Evolutionary conservation across 129 eudicot species (phyloP).

Genomic region (Apium graveolens): DNA sequence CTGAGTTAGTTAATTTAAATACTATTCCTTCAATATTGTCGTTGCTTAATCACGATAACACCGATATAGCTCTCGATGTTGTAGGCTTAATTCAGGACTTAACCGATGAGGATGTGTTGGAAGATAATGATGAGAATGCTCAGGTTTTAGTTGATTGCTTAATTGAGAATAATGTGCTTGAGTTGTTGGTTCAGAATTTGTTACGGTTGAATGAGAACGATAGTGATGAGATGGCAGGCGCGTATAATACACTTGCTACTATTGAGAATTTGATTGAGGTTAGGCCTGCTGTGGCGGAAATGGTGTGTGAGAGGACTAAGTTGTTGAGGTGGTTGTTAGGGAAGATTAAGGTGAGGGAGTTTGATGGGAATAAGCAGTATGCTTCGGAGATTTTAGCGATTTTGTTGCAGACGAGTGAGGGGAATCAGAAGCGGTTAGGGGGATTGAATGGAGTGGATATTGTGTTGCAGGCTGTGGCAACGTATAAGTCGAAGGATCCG

Average conservation of each 20-base stretch:
- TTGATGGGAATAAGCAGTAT: constrained; percentile 91
- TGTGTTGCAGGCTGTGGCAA: constrained; percentile 88
- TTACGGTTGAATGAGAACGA: constrained; percentile 53
- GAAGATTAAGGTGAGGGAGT: constrained; percentile 78
- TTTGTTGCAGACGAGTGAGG: constrained; percentile 74
- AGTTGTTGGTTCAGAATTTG: constrained; percentile 67
- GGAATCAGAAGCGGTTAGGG: constrained; percentile 88
- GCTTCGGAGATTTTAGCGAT: constrained; percentile 93
- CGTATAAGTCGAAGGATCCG: constrained; percentile 89
- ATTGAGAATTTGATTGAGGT: constrained; percentile 88
- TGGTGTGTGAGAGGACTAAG: constrained; percentile 89
- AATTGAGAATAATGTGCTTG: constrained; percentile 74
- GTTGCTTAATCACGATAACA: constrained; percentile 70
- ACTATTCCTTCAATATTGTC: constrained; percentile 59
- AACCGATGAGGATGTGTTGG: constrained; percentile 81
- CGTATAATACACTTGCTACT: constrained; percentile 57
- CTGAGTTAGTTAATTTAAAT: constrained; percentile 63
- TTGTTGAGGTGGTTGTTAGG: constrained; percentile 79
- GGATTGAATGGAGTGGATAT: constrained; percentile 94
- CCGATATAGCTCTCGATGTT: constrained; percentile 76
- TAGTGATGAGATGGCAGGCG: constrained; percentile 67
- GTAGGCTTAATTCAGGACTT: constrained; percentile 68
- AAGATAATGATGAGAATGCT: constrained; percentile 73
- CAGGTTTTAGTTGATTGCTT: constrained; percentile 57
- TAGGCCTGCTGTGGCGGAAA: constrained; percentile 73